Evolutionary conservation across 495 filamentous ascomycete genomes (phyloP).

Genomic region (Barbatosphaeria neglecta): DNA sequence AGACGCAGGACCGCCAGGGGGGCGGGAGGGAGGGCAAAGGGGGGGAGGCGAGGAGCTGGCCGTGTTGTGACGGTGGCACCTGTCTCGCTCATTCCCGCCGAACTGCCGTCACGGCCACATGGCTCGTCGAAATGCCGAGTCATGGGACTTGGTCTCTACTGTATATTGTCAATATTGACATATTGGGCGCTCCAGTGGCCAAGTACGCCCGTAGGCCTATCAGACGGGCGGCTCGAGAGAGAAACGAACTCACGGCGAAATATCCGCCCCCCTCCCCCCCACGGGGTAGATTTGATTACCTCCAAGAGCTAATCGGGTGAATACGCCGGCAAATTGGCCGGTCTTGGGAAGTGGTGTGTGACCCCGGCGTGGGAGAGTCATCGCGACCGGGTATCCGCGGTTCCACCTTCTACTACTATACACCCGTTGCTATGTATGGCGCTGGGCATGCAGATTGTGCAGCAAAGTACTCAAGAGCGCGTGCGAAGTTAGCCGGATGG

Average conservation of each 20-base stretch:
- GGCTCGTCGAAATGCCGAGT: conserved; percentile 11
- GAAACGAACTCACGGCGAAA: not conserved
- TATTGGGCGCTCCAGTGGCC: conserved; percentile 1
- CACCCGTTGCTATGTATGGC: not conserved
- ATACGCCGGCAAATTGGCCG: not conserved
- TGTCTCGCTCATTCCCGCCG: not conserved
- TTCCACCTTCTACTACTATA: not conserved
- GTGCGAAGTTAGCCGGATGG: not conserved
- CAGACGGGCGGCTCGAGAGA: not conserved
- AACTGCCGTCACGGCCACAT: conserved; percentile 12
- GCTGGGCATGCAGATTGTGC: too few relatives aligned
- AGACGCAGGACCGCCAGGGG: not conserved
- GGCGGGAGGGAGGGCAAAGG: not conserved
- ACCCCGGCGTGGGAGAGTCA: too few relatives aligned
- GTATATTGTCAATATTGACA: conserved; percentile 9
- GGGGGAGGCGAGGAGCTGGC: not conserved
- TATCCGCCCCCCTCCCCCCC: not conserved
- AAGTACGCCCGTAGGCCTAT: conserved; percentile 3
- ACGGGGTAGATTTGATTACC: not conserved
- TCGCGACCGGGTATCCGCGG: not conserved
- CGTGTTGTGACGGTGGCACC: not conserved
- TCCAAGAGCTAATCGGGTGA: not conserved
- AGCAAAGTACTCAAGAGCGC: too few relatives aligned
- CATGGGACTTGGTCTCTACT: conserved; percentile 4
- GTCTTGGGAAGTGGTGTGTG: too few relatives aligned